Conservation (phyloP, 2,329 filamentous ascomycete genomes). For the Amylocarpus encephaloides region DNA sequence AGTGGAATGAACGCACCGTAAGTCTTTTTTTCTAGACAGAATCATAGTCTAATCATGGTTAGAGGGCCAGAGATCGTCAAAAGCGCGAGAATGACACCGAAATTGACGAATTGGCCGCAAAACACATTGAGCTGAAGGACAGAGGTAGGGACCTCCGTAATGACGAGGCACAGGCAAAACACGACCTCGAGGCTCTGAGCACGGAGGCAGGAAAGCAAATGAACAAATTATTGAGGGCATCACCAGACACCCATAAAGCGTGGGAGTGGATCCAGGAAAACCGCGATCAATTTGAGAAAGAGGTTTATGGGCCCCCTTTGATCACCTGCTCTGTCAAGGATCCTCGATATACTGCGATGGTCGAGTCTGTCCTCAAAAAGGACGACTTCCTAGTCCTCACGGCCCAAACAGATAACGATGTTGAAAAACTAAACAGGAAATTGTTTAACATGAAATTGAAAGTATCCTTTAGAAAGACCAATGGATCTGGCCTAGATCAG, state of each 20-base stretch:
- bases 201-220: constrained; percentile 71
- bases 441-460: constrained; percentile 53
- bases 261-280: constrained; percentile 82
- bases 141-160: constrained; percentile 38
- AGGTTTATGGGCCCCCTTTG: constrained; percentile 61
- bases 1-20: constrained; percentile 69
- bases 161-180: constrained; percentile 36
- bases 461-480: constrained; percentile 62
- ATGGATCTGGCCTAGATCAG: constrained; percentile 42
- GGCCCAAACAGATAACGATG: constrained; percentile 68
- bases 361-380: constrained; percentile 51
- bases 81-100: constrained; percentile 44
- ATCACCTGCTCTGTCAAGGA: constrained; percentile 60
- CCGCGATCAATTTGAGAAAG: constrained; percentile 50
- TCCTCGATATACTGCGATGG: constrained; percentile 46
- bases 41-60: constrained; percentile 5
- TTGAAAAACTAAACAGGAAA: constrained; percentile 61
- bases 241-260: constrained; percentile 58
- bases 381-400: constrained; percentile 61
- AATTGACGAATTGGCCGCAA: constrained; percentile 29
- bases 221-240: constrained; percentile 53
- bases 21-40: constrained; percentile 30
- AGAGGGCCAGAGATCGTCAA: constrained; percentile 54
- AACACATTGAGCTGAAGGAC: constrained; percentile 26
- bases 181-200: constrained; percentile 54